Base-by-base conservation (phyloP, 306 rosid species). In the Fragaria iinumae region DNA sequence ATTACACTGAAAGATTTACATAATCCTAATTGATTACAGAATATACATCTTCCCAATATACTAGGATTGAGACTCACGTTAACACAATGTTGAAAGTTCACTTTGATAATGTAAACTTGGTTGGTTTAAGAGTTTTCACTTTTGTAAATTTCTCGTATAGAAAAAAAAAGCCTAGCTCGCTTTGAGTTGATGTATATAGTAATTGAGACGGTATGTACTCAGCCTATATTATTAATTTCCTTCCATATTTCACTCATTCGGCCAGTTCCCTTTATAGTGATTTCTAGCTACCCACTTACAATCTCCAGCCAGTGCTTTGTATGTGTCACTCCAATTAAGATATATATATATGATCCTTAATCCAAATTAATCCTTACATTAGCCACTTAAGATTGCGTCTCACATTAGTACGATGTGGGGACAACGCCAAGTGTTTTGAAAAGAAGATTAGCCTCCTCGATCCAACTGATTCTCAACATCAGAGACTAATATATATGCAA, bases 211-310 rank as follows among this genome's bases (percentile, higher is more conserved):
- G 52, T 41, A 41, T 7, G 44, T 70, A 62, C 50, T 69, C 47
- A 32, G 32, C 72, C 64, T 29, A 29, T 29, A 62, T 11, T 62
- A 59, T 71, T 50, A 32, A 7, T 11, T 52, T 60, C 10, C 47
- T 78, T 48, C 39, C 65, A 18, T 63, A 32, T 64, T n/a, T 78
- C 71, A 59, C 72, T 62, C 76, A 45, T 79, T 71, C 71, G 39
- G 67, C 43, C 25, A 3, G 36, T 50, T 63, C 36, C 20, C 64
- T 48, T 47, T 48, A 20, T 60, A 59, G 6, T 70, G 41, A 57
- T 71, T 10, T n/a, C 57, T 44, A n/a, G 44, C 75, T 39, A 4
- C 49, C 69, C 73, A 69, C 76, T 45, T 77, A 56, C 12, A 21
- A 36, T 27, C 39, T 65, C 41, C 38, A 56, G 62, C 69, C 34